Percentiles rank a stretch among this genome's conserved stretches.
Evolutionary conservation across 345 rosid species (phyloP).

Genomic region (Crucihimalaya himalaica): DNA sequence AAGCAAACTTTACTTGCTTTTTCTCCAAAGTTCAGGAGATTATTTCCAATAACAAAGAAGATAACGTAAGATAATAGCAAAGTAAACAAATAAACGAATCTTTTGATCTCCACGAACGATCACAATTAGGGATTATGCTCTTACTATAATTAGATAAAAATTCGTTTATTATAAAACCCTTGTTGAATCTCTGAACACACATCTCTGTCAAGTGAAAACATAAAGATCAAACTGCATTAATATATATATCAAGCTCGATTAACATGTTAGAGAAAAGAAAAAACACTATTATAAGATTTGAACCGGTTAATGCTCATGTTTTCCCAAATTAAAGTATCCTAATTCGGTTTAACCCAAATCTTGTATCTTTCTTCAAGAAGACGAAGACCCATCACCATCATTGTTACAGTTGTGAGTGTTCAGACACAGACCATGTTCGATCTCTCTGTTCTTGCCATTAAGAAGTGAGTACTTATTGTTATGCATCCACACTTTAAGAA

Average conservation of each 20-base stretch:
- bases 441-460: slow-evolving; percentile 42
- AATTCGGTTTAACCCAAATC: slow-evolving; percentile 7
- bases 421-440: slow-evolving; percentile 29
- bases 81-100: slow-evolving; percentile 21
- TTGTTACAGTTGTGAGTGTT: slow-evolving; percentile 23
- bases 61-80: slow-evolving; percentile 25
- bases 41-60: slow-evolving; percentile 27
- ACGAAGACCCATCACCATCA: slow-evolving; percentile 35
- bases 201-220: slow-evolving; percentile 4
- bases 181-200: slow-evolving; percentile 22
- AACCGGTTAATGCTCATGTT: slow-evolving; percentile 33
- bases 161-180: background rate
- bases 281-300: slow-evolving; percentile 10
- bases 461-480: slow-evolving; percentile 62
- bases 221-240: slow-evolving; percentile 5
- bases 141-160: slow-evolving; percentile 19
- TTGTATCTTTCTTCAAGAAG: slow-evolving; percentile 20
- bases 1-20: slow-evolving; percentile 14
- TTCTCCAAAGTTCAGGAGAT: slow-evolving; percentile 34
- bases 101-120: slow-evolving; percentile 14
- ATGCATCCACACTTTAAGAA: slow-evolving; percentile 89
- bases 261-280: slow-evolving; percentile 29
- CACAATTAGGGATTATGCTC: slow-evolving; percentile 1
- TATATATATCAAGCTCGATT: slow-evolving; percentile 26
- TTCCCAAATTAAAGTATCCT: slow-evolving; percentile 15